Conservation (phyloP, 2,329 filamentous ascomycete genomes). For the Trichoderma koningiopsis region DNA sequence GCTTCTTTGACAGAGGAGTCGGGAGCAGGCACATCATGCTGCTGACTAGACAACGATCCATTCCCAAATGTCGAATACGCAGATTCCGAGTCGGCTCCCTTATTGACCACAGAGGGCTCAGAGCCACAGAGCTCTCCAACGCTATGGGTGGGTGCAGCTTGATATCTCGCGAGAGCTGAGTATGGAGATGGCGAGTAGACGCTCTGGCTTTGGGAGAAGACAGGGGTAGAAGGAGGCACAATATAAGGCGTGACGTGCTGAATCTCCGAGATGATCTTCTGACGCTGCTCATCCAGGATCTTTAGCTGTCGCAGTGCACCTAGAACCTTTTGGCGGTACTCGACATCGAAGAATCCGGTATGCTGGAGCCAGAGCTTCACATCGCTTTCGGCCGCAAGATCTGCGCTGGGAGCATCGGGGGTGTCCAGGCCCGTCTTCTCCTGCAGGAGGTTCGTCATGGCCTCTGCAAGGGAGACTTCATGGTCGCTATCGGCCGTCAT, state of each 20-base stretch:
- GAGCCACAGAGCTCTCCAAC: background rate
- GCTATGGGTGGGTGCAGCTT: too few relatives aligned
- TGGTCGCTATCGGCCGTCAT: background rate
- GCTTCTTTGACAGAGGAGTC: background rate
- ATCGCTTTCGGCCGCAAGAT: constrained; percentile 19
- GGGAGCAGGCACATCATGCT: background rate
- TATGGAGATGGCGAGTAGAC: background rate
- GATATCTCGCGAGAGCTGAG: background rate
- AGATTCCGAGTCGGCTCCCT: background rate
- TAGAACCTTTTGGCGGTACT: constrained; percentile 29
- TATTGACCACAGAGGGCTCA: background rate
- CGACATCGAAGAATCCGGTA: constrained; percentile 32
- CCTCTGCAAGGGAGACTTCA: background rate
- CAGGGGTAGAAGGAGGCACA: background rate
- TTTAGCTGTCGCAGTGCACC: constrained; percentile 27
- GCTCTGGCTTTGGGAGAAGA: background rate
- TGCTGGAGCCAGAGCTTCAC: constrained; percentile 34
- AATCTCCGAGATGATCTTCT: constrained; percentile 29
- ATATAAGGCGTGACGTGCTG: background rate
- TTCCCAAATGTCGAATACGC: background rate
- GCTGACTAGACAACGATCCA: background rate
- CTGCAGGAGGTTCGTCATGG: background rate
- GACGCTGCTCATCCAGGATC: constrained; percentile 30
- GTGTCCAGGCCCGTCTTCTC: background rate
- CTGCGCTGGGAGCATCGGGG: background rate